phyloP scores from a whole-genome alignment of 2,329 filamentous ascomycete genomes.

The Aspergillus sp. region DNA sequence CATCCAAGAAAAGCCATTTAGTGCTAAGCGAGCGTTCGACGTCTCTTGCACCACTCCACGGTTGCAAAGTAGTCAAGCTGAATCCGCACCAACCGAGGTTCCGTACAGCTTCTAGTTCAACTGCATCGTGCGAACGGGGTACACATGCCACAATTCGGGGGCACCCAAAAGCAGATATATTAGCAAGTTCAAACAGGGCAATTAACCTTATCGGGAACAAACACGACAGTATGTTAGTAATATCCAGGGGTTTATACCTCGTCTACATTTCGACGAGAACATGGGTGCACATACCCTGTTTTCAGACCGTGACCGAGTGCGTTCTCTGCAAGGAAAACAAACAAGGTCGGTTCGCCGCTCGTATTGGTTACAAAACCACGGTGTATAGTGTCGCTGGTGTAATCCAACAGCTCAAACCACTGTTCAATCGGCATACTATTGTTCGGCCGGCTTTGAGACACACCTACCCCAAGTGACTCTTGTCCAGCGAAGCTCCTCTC shows the following conservation, averaged over 20 bases:
- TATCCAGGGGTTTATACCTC: neutral
- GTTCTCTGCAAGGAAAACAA: conserved; percentile 81
- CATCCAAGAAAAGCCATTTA: conserved; percentile 82
- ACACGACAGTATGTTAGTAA: neutral
- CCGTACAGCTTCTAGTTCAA: conserved; percentile 67
- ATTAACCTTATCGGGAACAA: conserved; percentile 63
- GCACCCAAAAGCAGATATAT: conserved; percentile 70
- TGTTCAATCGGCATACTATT: conserved; percentile 32
- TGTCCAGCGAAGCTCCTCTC: conserved; percentile 76
- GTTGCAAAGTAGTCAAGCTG: conserved; percentile 75
- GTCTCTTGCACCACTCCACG: conserved; percentile 62
- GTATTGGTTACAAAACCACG: conserved; percentile 78
- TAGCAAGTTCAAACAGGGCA: conserved; percentile 85
- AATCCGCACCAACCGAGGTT: conserved; percentile 94
- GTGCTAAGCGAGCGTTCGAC: conserved; percentile 67
- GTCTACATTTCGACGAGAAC: neutral
- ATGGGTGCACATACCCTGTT: conserved; percentile 67
- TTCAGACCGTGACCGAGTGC: conserved; percentile 77
- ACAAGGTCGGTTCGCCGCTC: conserved; percentile 71
- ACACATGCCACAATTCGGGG: conserved; percentile 77
- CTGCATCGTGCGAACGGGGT: conserved; percentile 67
- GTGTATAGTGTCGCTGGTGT: conserved; percentile 79
- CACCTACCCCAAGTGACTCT: conserved; percentile 87
- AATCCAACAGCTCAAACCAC: conserved; percentile 62
- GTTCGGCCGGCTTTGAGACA: conserved; percentile 49